Conservation (phyloP, 208 protist genomes). For the Acanthamoeba quina region DNA sequence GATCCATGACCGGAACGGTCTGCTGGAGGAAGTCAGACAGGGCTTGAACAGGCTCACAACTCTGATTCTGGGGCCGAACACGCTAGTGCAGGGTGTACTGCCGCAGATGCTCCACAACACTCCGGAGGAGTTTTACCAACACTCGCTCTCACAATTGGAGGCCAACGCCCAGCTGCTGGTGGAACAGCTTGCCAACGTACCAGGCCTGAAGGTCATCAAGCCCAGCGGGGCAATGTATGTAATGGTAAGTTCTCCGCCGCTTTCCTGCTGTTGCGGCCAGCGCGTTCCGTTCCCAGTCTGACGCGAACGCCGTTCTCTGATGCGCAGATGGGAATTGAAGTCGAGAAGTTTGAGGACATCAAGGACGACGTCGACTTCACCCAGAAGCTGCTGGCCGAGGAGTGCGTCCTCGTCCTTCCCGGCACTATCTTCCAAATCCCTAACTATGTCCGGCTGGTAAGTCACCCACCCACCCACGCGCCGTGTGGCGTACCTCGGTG, state of each 20-base stretch:
- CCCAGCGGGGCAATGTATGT: constrained; percentile 94
- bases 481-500: background rate
- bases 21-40: constrained; percentile 61
- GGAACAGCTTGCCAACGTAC: constrained; percentile 82
- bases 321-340: constrained; percentile 87
- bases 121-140: constrained; percentile 85
- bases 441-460: constrained; percentile 70
- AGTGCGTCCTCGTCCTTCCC: constrained; percentile 92
- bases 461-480: background rate
- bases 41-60: constrained; percentile 73
- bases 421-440: constrained; percentile 90
- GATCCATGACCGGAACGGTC: constrained; percentile 29
- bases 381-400: constrained; percentile 83
- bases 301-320: background rate
- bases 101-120: constrained; percentile 91
- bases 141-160: constrained; percentile 81
- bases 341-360: constrained; percentile 88
- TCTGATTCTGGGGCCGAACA: constrained; percentile 94
- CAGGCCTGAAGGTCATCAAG: constrained; percentile 86
- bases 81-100: constrained; percentile 93
- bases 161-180: constrained; percentile 86
- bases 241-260: constrained; percentile 85
- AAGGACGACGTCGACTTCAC: constrained; percentile 92
- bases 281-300: background rate
- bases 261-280: too few relatives aligned